Evolutionary conservation across 164 flowering plant species (phyloP).

Genomic region (grape (Vitis vinifera)): ASM3070453v1 NC_081817.1:18777001-18777500

Average conservation of each 20-base stretch:
- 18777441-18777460: slow-evolving; percentile 49
- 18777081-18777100: too few species aligned
- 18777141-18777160: too few species aligned
- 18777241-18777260: slow-evolving; percentile 21
- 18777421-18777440: slow-evolving; percentile 63
- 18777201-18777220: too few species aligned
- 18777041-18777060: too few species aligned
- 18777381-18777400: slow-evolving; percentile 32
- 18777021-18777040: too few species aligned
- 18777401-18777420: slow-evolving; percentile 47
- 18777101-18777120: too few species aligned
- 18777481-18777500: slow-evolving; percentile 68
- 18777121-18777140: too few species aligned
- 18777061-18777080: too few species aligned
- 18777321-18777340: slow-evolving; percentile 31
- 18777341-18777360: slow-evolving; percentile 46
- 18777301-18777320: slow-evolving; percentile 19
- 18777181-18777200: too few species aligned
- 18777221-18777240: too few species aligned
- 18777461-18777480: slow-evolving; percentile 53
- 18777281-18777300: slow-evolving; percentile 36
- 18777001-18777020: too few species aligned
- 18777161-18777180: too few species aligned
- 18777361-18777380: slow-evolving; percentile 30
- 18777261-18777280: slow-evolving; percentile 22